These are phyloP conservation scores for Ilyonectria destructans DNA, from an alignment of 2,329 filamentous ascomycete genomes.

Conservation along the genomic window DNA sequence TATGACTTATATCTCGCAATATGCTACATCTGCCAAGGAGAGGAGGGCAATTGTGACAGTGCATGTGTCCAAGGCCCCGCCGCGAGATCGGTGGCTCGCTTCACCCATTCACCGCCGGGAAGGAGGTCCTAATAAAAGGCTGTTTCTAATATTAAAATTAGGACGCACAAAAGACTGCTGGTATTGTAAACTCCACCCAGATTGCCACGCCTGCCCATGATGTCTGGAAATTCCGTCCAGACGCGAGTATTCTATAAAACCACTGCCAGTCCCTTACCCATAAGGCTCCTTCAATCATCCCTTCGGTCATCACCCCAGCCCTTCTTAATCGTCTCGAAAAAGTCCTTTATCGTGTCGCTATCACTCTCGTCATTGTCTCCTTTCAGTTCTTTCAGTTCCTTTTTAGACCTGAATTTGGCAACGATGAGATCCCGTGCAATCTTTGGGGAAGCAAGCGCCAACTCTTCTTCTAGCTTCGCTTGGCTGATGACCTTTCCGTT, in stretches of 20 bases:
- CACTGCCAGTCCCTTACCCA: neutral
- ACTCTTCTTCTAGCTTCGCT: slow-evolving; percentile 45
- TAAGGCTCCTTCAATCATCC: too few relatives aligned
- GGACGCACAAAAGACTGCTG: neutral
- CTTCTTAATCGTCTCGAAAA: slow-evolving; percentile 35
- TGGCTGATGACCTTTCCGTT: slow-evolving; percentile 47
- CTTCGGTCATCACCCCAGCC: neutral
- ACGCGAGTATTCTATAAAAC: neutral
- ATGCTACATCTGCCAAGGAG: too few relatives aligned
- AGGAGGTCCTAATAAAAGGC: too few relatives aligned
- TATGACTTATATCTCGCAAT: too few relatives aligned
- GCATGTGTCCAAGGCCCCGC: too few relatives aligned
- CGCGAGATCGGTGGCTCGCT: too few relatives aligned
- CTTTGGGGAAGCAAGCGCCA: slow-evolving; percentile 40
- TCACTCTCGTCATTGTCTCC: slow-evolving; percentile 32
- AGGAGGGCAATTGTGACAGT: too few relatives aligned
- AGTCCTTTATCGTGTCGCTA: slow-evolving; percentile 40
- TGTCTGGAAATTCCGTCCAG: neutral
- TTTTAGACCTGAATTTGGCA: slow-evolving; percentile 38
- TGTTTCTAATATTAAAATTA: neutral
- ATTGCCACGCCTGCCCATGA: neutral
- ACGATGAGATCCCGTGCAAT: slow-evolving; percentile 47
- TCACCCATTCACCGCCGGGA: too few relatives aligned
- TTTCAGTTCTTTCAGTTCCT: slow-evolving; percentile 11
- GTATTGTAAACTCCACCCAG: neutral